Percentiles rank a stretch among this genome's conserved stretches.
Evolutionary conservation across 495 filamentous ascomycete genomes (phyloP).

Genomic region (Podospora sp.): DNA sequence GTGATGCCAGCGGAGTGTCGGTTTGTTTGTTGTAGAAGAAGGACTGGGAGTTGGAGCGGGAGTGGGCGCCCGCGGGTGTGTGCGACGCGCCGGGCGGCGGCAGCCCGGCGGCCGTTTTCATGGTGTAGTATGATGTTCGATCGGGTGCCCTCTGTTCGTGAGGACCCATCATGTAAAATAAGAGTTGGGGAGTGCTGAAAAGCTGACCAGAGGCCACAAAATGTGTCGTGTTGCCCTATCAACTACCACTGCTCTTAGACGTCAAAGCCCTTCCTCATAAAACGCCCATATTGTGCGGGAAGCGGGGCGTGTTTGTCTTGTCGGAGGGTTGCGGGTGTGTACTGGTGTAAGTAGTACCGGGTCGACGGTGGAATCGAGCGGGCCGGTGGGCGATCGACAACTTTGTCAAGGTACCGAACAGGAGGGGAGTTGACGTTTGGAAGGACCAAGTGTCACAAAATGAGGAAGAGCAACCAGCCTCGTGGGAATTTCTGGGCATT

Average conservation of each 20-base stretch:
- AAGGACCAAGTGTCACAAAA: not conserved
- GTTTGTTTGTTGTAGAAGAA: slow-evolving; percentile 39
- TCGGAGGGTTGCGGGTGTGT: not conserved
- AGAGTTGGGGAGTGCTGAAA: not conserved
- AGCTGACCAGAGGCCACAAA: not conserved
- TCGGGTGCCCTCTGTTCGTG: slow-evolving; percentile 37
- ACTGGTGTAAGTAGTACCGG: not conserved
- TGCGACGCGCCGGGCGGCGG: slow-evolving; percentile 41
- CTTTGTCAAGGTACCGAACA: not conserved
- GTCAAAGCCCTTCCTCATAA: not conserved
- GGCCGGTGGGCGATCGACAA: too few species aligned
- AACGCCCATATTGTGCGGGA: not conserved
- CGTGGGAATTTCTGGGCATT: not conserved
- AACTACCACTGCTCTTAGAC: not conserved
- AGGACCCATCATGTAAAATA: slow-evolving; percentile 20
- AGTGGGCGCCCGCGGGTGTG: slow-evolving; percentile 38
- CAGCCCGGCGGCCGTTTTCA: slow-evolving; percentile 52
- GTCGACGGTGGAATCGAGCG: too few species aligned
- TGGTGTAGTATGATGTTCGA: slow-evolving; percentile 41
- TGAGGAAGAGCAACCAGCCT: not conserved
- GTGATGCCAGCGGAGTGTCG: slow-evolving; percentile 49
- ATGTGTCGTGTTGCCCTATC: not conserved
- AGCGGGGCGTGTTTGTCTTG: not conserved
- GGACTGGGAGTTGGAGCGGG: slow-evolving; percentile 44
- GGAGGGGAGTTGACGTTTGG: not conserved